These are phyloP conservation scores for Hyphopichia burtonii DNA, from an alignment of 1,139 yeast genomes.

Conservation along the genomic window DNA sequence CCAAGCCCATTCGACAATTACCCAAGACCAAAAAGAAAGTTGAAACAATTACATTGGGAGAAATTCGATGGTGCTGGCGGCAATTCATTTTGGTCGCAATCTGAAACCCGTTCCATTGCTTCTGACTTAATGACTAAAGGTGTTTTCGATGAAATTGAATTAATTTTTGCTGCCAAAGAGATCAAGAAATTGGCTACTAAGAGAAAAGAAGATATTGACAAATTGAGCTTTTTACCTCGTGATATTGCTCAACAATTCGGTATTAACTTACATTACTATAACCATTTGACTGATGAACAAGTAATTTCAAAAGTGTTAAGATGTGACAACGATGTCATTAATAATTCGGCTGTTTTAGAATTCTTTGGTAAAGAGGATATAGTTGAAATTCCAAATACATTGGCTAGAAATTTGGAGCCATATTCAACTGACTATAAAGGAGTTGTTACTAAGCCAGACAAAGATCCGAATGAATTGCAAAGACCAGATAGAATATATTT, in stretches of 20 bases:
- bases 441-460: slow-evolving; percentile 56
- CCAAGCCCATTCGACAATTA: slow-evolving; percentile 52
- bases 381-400: slow-evolving; percentile 59
- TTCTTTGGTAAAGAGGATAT: slow-evolving; percentile 70
- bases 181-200: slow-evolving; percentile 55
- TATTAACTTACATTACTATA: slow-evolving; percentile 66
- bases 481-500: slow-evolving; percentile 74
- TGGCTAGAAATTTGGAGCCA: slow-evolving; percentile 68
- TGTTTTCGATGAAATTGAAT: slow-evolving; percentile 72
- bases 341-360: slow-evolving; percentile 64
- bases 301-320: slow-evolving; percentile 56
- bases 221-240: slow-evolving; percentile 60
- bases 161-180: slow-evolving; percentile 77
- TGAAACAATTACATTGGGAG: slow-evolving; percentile 85
- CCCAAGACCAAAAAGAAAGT: slow-evolving; percentile 75
- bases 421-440: slow-evolving; percentile 58
- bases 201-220: slow-evolving; percentile 49
- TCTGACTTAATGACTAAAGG: slow-evolving; percentile 64
- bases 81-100: slow-evolving; percentile 63
- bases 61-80: slow-evolving; percentile 59
- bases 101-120: slow-evolving; percentile 45
- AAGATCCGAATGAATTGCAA: slow-evolving; percentile 71
- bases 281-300: slow-evolving; percentile 52
- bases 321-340: slow-evolving; percentile 59
- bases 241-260: slow-evolving; percentile 80